Base-by-base conservation (phyloP, 306 rosid species). In the Lathyrus sativus region DNA sequence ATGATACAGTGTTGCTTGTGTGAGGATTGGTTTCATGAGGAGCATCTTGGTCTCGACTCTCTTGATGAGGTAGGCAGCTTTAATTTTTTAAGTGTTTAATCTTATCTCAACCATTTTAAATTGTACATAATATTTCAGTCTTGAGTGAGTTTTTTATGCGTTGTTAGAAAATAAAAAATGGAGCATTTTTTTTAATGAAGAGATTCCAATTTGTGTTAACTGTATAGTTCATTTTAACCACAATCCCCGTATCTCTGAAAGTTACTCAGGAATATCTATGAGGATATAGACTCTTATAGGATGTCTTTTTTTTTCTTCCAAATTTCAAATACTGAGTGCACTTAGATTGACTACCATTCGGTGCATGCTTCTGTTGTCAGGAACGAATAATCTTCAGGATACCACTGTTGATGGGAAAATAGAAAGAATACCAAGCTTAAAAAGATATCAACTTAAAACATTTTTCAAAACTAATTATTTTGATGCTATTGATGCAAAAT, bases 1-100 rank as follows among this genome's bases (percentile, higher is more conserved):
- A 95, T 90, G 99, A 90, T 95, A 44, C 99, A 95, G 73, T 95
- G 99, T 75, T 88, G 96, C 76, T 56, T 88, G 53, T 95, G 99
- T 58, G 99, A 95, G 83, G 99, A 95, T 80, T 95, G 99, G 99
- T 95, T 88, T 82, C 99, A 95, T 39, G 99, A 90, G 78, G 97
- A 95, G 77, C 99, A 95, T 84, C 84, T 95, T 17, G 92, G 96
- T 62, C 88, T 95, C 55, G 86, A 76, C 51, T 76, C 95, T 68
- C 75, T 87, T 75, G 87, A 79, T 51, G 99, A 95, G 99, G 99
- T 95, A 73, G 46, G 89, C 82, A 62, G 53, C 17, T n/a, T n/a
- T 28, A 12, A 29, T 29, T 70, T 51, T 67, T 55, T 28, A 62
- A 55, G 33, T 61, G 63, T 37, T 69, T 54, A n/a, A 14, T 54